Conservation (phyloP, 495 filamentous ascomycete species). For the Cercophora sp. region DNA sequence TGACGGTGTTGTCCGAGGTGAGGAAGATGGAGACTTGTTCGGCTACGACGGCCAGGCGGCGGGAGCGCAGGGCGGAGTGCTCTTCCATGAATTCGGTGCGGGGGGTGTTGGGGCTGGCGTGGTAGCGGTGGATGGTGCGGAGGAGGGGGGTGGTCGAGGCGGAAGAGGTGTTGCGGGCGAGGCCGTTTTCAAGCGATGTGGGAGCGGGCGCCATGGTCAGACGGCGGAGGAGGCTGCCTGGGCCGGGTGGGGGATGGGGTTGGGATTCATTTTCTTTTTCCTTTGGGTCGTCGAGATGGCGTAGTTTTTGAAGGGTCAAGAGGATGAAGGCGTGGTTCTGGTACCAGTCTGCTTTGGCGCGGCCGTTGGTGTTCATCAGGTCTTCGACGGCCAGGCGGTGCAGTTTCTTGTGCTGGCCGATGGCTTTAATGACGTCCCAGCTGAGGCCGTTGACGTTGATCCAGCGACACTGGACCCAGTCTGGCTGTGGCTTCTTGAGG, state of each 20-base stretch:
- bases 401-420: slow-evolving; percentile 2
- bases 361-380: slow-evolving; percentile 2
- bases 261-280: not conserved
- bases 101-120: slow-evolving; percentile 9
- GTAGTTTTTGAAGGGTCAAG: slow-evolving; percentile 1
- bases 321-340: slow-evolving; percentile 5
- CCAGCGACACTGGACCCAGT: slow-evolving; percentile 4
- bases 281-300: not conserved
- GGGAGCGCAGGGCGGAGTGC: not conserved
- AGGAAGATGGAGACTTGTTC: slow-evolving; percentile 9
- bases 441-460: slow-evolving; percentile 7
- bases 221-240: not conserved
- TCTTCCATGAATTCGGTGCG: slow-evolving; percentile 8
- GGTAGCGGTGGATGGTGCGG: slow-evolving; percentile 3
- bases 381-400: slow-evolving; percentile 4
- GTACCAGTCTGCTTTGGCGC: slow-evolving; percentile 8
- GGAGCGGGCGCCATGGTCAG: not conserved
- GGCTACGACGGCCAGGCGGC: not conserved
- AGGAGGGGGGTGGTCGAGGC: not conserved
- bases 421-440: slow-evolving; percentile 6
- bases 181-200: not conserved
- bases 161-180: not conserved
- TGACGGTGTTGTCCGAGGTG: slow-evolving; percentile 7
- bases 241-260: not conserved
- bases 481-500: not conserved